phyloP scores from a whole-genome alignment of 768 basidiomycete species.

The Boletus edulis region DNA sequence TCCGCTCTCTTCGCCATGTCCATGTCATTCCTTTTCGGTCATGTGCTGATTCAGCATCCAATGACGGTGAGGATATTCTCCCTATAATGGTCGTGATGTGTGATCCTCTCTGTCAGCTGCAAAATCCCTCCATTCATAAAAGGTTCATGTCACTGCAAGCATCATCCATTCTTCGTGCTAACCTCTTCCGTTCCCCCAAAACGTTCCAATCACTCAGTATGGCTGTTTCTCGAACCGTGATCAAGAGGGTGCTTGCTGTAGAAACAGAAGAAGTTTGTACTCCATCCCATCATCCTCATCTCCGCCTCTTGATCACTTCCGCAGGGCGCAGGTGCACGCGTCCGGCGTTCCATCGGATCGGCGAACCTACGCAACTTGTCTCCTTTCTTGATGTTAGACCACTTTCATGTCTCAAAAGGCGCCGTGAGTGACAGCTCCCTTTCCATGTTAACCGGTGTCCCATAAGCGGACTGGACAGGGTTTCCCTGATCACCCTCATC shows the following conservation, averaged over 20 bases:
- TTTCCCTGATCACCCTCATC: slow-evolving; percentile 92
- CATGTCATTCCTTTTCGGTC: neutral
- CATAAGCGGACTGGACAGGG: slow-evolving; percentile 43
- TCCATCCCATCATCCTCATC: neutral
- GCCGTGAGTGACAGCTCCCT: slow-evolving; percentile 45
- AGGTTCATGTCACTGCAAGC: neutral
- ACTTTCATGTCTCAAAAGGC: slow-evolving; percentile 69
- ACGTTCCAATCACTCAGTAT: slow-evolving; percentile 18
- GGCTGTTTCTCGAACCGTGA: slow-evolving; percentile 58
- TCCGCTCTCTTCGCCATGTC: too few species aligned
- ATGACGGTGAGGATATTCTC: neutral
- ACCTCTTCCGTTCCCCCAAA: neutral
- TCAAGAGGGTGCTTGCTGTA: slow-evolving; percentile 74
- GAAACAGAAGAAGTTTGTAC: slow-evolving; percentile 66
- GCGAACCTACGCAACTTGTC: slow-evolving; percentile 72
- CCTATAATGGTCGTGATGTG: neutral
- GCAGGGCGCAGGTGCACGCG: slow-evolving; percentile 78
- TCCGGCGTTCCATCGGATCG: slow-evolving; percentile 85
- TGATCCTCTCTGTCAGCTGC: neutral
- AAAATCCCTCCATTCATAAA: neutral
- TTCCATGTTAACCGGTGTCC: neutral
- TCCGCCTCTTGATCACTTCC: neutral
- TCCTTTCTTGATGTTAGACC: slow-evolving; percentile 90
- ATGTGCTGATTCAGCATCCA: slow-evolving; percentile 7
- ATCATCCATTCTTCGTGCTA: too few species aligned